phyloP scores from a whole-genome alignment of 2,329 filamentous ascomycete species.

The Xylogone sp. region DNA sequence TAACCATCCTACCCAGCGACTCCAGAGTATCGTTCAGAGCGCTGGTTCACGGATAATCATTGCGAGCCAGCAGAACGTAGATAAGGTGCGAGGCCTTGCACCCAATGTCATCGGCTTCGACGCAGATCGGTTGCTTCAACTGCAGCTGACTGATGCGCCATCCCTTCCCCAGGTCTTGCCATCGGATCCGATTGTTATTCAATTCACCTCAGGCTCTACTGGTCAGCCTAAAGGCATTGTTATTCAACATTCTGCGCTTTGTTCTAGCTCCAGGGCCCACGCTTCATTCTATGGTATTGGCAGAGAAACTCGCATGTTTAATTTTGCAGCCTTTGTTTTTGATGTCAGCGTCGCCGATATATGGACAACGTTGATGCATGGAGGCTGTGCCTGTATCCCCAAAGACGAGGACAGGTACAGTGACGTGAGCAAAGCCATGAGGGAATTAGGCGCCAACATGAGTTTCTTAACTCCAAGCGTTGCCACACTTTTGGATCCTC shows the following conservation, averaged over 20 bases:
- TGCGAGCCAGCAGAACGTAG: not conserved
- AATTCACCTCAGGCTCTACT: conserved; percentile 11
- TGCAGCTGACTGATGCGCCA: not conserved
- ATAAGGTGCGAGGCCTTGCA: not conserved
- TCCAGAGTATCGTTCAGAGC: not conserved
- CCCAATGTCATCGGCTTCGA: not conserved
- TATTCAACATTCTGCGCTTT: not conserved
- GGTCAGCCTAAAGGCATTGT: conserved; percentile 9
- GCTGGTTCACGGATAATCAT: not conserved
- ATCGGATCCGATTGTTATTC: conserved; percentile 1
- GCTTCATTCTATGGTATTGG: not conserved
- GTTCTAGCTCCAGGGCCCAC: not conserved
- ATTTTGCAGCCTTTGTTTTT: not conserved
- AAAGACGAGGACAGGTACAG: no score
- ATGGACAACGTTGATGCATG: not conserved
- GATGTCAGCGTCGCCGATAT: conserved; percentile 1
- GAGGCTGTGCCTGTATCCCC: no score
- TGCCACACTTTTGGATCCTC: no score
- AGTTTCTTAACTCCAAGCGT: no score
- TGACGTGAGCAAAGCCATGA: no score
- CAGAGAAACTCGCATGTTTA: not conserved
- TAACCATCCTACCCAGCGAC: conserved; percentile 16
- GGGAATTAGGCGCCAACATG: no score
- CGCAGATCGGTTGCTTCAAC: not conserved
- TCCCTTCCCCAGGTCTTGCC: not conserved